Base-by-base conservation (phyloP, 2,329 filamentous ascomycete genomes). In the Neonectria hederae region DNA sequence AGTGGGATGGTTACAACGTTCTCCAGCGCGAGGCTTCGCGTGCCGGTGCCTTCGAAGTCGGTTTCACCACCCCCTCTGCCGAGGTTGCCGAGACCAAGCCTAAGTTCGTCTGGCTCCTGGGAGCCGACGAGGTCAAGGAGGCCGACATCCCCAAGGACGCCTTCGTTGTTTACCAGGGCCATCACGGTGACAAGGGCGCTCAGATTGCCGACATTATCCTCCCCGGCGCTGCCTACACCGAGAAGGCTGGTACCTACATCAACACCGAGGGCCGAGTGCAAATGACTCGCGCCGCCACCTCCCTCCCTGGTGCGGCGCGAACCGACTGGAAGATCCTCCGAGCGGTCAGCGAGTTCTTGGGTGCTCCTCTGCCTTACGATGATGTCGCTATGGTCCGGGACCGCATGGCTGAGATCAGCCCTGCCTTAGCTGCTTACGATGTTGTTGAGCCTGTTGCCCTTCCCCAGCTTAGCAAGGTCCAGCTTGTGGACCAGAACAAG, bases 321-420 rank as follows among this genome's bases (percentile, higher is more conserved):
- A 95, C 96, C 68, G 96, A 99, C 83, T 99, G 96, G 96, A 99
- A 98, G 89, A 98, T 99, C 76, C 90, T 99, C 73, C 93, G 96
- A 69, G 96, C 96, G 19, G 89, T 87, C 61, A 96, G 92, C 76
- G 96, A 98, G 82, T 97, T 97, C 83, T 86, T 99, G 17, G 93
- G 92, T 65, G 89, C 85, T 28, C 91, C 94, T 69, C 87, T 99
- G 57, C 92, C 94, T 22, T 99, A 98, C 76, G 95, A 99, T 74
- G 94, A 98, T 76, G 87, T 99, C 54, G 92, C 96, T 70, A 87
- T 89, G 74, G 87, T 99, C 56, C 89, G 96, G 62, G 94, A 97
- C 80, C 92, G 96, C 74, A 97, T 98, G 93, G 89, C 90, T 67
- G 93, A 98, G 83, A 95, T 99, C 78, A 96, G 92, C 75, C 96